Conservation (phyloP, 345 rosid species). For the Trapa bicornis region DNA sequence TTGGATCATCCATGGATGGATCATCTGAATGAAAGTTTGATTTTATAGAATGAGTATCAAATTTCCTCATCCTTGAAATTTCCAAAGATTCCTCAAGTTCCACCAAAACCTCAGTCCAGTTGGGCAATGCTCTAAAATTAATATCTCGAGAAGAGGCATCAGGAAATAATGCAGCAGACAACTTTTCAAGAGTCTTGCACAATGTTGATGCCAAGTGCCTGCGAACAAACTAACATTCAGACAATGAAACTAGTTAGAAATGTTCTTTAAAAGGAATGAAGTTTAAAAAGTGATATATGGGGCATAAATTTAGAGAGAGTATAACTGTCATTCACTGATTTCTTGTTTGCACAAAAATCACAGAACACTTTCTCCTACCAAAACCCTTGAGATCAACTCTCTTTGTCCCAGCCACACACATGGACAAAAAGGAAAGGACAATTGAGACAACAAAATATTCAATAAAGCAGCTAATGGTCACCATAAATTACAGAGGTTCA, state of each 20-base stretch:
- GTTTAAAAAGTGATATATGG: not conserved
- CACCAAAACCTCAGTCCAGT: conserved; percentile 49
- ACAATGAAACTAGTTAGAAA: not conserved
- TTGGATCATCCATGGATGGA: conserved; percentile 17
- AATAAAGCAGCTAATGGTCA: not conserved
- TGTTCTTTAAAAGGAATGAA: no score
- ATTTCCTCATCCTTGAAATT: conserved; percentile 12
- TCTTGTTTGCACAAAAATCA: not conserved
- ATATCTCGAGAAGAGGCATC: conserved; percentile 20
- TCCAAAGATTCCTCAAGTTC: conserved; percentile 31
- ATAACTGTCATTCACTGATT: not conserved
- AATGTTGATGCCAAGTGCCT: conserved; percentile 64
- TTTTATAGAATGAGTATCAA: conserved; percentile 6
- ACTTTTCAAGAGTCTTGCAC: conserved; percentile 41
- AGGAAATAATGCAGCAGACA: conserved; percentile 20
- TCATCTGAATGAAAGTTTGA: conserved; percentile 15
- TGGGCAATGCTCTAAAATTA: conserved; percentile 30
- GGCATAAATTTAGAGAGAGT: not conserved
- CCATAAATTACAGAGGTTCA: not conserved
- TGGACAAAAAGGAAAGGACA: not conserved
- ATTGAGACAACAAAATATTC: not conserved
- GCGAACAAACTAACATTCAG: conserved; percentile 54
- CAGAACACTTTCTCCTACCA: not conserved
- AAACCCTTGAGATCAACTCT: not conserved
- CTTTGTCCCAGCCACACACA: not conserved